These are phyloP conservation scores for Scheffersomyces coipomensis DNA, from an alignment of 805 yeast species.

Conservation along the genomic window DNA sequence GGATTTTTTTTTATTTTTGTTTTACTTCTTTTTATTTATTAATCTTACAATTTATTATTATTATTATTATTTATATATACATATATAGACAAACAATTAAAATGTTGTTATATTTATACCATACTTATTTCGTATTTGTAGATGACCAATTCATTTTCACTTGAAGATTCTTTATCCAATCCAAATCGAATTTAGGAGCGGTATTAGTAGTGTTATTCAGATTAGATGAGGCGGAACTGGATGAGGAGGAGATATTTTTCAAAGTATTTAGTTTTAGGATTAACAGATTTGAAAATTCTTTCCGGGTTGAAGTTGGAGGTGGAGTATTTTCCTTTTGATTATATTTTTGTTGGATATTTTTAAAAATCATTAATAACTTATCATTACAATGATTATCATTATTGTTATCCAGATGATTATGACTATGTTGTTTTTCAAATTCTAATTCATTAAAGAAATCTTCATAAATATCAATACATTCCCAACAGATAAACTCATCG, in stretches of 20 bases:
- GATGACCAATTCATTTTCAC: background rate
- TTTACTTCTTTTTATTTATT: too few species aligned
- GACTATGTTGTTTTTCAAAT: background rate
- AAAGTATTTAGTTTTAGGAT: background rate
- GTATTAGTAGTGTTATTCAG: background rate
- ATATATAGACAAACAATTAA: too few species aligned
- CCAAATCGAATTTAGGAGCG: background rate
- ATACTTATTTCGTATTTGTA: too few species aligned
- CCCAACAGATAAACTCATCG: conserved; percentile 61
- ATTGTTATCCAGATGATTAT: background rate
- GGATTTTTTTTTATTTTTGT: too few species aligned
- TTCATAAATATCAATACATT: conserved; percentile 60
- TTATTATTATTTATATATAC: too few species aligned
- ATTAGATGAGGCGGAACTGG: too few species aligned
- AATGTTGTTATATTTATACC: too few species aligned
- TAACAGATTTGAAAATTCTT: background rate
- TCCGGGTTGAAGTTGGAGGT: background rate
- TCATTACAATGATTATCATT: background rate
- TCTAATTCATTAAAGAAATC: conserved; percentile 43
- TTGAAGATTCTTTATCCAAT: background rate
- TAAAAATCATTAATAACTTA: conserved; percentile 17
- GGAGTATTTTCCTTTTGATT: conserved; percentile 7
- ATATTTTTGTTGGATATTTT: conserved; percentile 17
- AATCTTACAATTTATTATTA: too few species aligned
- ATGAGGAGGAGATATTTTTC: background rate